Conservation (phyloP, 2,329 filamentous ascomycete species). For the Fusarium palustre region DNA sequence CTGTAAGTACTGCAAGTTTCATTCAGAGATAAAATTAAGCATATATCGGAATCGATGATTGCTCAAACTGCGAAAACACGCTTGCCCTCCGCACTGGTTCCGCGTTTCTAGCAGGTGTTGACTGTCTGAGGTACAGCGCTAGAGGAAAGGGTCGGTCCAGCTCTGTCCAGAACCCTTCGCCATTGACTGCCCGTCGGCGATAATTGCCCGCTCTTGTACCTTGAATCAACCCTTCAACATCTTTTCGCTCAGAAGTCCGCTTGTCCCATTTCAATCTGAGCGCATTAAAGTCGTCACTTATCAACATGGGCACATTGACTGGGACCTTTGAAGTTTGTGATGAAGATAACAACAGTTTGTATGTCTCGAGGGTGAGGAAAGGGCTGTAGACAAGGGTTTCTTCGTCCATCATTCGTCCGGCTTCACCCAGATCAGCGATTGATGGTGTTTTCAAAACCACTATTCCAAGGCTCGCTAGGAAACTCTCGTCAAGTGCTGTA, state of each 20-base stretch:
- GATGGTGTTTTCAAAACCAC: constrained; percentile 37
- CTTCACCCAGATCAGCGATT: constrained; percentile 35
- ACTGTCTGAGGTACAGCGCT: constrained; percentile 42
- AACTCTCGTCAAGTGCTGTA: constrained; percentile 37
- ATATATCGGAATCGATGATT: constrained; percentile 20
- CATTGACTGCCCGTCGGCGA: constrained; percentile 37
- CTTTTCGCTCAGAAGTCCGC: constrained; percentile 34
- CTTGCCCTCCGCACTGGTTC: not conserved
- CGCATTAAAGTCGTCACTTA: constrained; percentile 46
- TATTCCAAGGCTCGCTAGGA: constrained; percentile 34
- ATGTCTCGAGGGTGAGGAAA: constrained; percentile 43
- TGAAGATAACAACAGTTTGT: constrained; percentile 29
- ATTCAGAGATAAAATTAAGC: constrained; percentile 1
- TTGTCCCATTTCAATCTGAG: constrained; percentile 45
- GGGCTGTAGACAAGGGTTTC: constrained; percentile 44
- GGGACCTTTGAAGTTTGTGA: not conserved
- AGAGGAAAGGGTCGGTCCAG: constrained; percentile 40
- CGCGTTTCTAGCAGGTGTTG: not conserved
- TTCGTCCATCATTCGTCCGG: constrained; percentile 34
- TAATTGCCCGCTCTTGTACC: constrained; percentile 25
- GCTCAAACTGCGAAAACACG: constrained; percentile 6
- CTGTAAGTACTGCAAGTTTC: not conserved
- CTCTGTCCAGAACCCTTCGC: constrained; percentile 40
- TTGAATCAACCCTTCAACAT: constrained; percentile 41
- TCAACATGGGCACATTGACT: constrained; percentile 26